phyloP scores from a whole-genome alignment of 2,329 filamentous ascomycete genomes.

The Endothia cerciana region DNA sequence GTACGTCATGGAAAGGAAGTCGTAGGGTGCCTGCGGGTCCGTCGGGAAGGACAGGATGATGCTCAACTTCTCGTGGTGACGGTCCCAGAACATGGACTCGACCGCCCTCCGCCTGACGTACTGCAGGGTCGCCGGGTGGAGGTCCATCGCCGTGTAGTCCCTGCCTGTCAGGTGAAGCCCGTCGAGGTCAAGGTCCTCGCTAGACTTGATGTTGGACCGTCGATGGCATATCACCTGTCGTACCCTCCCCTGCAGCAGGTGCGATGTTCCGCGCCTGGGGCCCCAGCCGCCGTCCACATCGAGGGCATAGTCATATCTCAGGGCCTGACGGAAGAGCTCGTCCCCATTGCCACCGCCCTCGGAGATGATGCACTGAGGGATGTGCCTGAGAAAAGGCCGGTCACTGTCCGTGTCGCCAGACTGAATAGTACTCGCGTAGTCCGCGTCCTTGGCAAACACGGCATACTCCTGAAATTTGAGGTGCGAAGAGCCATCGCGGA shows the following conservation, averaged over 20 bases:
- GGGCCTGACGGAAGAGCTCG: conserved; percentile 39
- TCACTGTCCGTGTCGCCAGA: conserved; percentile 25
- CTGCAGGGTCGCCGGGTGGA: conserved; percentile 46
- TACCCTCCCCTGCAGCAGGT: conserved; percentile 40
- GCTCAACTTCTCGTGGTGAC: conserved; percentile 42
- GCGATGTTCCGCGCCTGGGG: conserved; percentile 11
- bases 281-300: conserved; percentile 35
- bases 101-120: conserved; percentile 45
- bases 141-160: conserved; percentile 41
- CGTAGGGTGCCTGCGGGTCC: conserved; percentile 49
- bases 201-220: conserved; percentile 34
- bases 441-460: conserved; percentile 35
- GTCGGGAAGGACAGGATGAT: conserved; percentile 50
- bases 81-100: conserved; percentile 46
- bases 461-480: conserved; percentile 46
- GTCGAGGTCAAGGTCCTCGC: conserved; percentile 38
- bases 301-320: conserved; percentile 38
- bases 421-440: conserved; percentile 32
- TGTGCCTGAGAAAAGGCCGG: conserved; percentile 32
- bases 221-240: conserved; percentile 45
- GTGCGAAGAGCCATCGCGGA: conserved; percentile 38
- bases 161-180: conserved; percentile 42
- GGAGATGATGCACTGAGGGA: conserved; percentile 41
- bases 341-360: conserved; percentile 39
- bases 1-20: conserved; percentile 53